Evolutionary conservation across 1,284 basidiomycete genomes (phyloP).

Genomic region (Austroboletus novae-zelandiae): DNA sequence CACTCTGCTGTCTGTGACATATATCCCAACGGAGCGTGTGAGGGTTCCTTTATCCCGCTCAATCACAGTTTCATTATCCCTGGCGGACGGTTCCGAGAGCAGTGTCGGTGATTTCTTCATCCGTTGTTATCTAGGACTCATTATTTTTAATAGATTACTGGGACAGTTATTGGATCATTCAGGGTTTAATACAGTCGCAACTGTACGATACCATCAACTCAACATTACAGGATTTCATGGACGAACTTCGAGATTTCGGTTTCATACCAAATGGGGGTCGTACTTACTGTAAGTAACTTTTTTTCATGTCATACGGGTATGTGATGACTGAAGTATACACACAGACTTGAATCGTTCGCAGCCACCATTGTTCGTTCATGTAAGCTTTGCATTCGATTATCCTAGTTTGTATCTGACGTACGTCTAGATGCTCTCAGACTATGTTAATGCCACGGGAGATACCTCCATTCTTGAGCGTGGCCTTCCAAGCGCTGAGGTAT

Average conservation of each 20-base stretch:
- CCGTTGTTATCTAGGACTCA: conserved; percentile 10
- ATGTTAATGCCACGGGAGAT: conserved; percentile 46
- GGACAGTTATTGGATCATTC: conserved; percentile 86
- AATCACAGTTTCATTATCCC: conserved; percentile 91
- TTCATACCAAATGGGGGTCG: conserved; percentile 94
- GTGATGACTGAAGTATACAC: background rate
- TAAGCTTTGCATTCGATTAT: conserved; percentile 34
- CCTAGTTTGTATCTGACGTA: no score
- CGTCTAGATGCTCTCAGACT: background rate
- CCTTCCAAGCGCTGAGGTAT: conserved; percentile 58
- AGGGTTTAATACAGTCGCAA: conserved; percentile 79
- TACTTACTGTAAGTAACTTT: conserved; percentile 64
- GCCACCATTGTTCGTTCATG: conserved; percentile 83
- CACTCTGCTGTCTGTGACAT: conserved; percentile 60
- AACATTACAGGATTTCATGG: conserved; percentile 91
- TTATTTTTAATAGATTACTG: conserved; percentile 56
- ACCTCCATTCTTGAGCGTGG: conserved; percentile 59
- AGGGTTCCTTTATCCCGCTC: conserved; percentile 82
- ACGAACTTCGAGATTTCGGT: conserved; percentile 75
- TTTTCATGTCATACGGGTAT: conserved; percentile 10
- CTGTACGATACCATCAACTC: conserved; percentile 72
- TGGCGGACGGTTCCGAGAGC: conserved; percentile 72
- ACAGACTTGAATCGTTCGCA: conserved; percentile 85
- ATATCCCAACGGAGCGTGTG: conserved; percentile 53
- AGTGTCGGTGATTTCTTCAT: conserved; percentile 44